A percentile compares a stretch with the other conserved stretches of the same genome.
Evolutionary conservation across 306 rosid genomes (phyloP).

Genomic region (Calophaca sinica): DNA sequence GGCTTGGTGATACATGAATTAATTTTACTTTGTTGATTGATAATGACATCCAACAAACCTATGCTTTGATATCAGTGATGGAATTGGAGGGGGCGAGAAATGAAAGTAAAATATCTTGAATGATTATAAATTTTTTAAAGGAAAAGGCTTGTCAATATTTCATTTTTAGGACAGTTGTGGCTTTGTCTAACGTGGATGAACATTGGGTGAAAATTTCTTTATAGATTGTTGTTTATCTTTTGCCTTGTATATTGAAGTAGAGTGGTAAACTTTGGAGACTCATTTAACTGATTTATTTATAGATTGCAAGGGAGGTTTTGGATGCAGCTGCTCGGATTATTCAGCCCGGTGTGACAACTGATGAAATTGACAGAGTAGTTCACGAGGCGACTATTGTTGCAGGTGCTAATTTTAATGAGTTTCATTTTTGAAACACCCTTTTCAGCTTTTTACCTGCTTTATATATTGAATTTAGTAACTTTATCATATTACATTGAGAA

Average conservation of each 20-base stretch:
- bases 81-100: neutral
- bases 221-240: constrained; percentile 8
- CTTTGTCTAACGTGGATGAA: constrained; percentile 14
- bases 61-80: neutral
- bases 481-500: neutral
- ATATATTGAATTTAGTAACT: constrained; percentile 14
- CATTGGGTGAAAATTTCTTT: constrained; percentile 9
- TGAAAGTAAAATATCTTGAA: neutral
- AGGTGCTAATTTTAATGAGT: constrained; percentile 57
- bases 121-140: neutral
- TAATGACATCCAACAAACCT: neutral
- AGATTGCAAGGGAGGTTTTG: constrained; percentile 91
- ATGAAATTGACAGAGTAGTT: constrained; percentile 92
- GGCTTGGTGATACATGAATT: constrained; percentile 21
- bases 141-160: neutral
- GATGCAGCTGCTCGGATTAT: constrained; percentile 91
- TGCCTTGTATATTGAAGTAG: neutral
- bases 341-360: constrained; percentile 91
- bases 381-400: constrained; percentile 93
- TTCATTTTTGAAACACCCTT: constrained; percentile 5
- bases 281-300: constrained; percentile 3
- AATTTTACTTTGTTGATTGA: neutral
- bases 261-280: neutral
- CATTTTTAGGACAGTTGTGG: neutral
- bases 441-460: neutral